Percentiles rank a stretch among this genome's conserved stretches.
phyloP scores from a whole-genome alignment of 441 rosid species.

The Adansonia grandidieri region DNA sequence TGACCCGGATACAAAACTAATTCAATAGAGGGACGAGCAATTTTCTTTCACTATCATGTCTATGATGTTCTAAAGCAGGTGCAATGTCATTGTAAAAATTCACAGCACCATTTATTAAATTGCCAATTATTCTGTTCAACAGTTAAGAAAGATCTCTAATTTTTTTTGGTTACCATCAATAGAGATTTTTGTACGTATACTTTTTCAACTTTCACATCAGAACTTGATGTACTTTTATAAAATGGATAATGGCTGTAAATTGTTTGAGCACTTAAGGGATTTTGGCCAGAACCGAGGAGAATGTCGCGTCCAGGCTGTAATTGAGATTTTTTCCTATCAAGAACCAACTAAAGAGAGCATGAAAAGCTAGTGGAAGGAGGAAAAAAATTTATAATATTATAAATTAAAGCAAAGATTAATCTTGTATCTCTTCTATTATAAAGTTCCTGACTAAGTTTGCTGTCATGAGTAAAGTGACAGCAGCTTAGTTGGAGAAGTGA shows the following conservation, averaged over 20 bases:
- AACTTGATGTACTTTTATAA: constrained; percentile 2
- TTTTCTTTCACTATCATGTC: constrained; percentile 1
- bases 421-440: background rate
- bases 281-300: background rate
- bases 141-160: background rate
- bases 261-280: background rate
- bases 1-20: background rate
- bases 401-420: constrained; percentile 13
- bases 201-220: constrained; percentile 7
- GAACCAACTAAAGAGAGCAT: constrained; percentile 17
- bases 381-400: background rate
- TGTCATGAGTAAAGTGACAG: background rate
- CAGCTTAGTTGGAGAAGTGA: background rate
- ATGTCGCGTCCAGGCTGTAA: constrained; percentile 9
- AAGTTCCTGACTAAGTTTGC: constrained; percentile 10
- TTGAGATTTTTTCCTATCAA: constrained; percentile 12
- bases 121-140: background rate
- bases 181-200: background rate
- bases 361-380: constrained; percentile 13
- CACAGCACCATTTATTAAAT: constrained; percentile 12
- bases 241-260: background rate
- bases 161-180: constrained; percentile 16
- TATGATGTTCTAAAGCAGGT: constrained; percentile 8
- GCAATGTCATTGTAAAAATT: constrained; percentile 1
- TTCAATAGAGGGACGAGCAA: constrained; percentile 3